Conservation (phyloP, 805 yeast species). For the Suhomyces sp. region DNA sequence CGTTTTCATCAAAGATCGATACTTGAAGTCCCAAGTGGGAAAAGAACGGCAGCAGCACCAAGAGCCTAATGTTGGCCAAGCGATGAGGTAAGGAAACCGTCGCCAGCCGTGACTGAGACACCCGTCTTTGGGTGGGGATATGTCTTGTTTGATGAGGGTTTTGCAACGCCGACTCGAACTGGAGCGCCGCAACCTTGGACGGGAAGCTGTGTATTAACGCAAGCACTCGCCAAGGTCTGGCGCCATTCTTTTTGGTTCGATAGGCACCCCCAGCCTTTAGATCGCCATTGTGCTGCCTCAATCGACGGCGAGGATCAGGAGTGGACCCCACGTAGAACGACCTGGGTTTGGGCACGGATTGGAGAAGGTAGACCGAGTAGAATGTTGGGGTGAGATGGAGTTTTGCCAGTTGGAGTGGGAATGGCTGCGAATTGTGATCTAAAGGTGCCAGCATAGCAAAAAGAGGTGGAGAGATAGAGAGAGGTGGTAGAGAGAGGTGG, state of each 20-base stretch:
- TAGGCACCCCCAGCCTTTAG: slow-evolving; percentile 65
- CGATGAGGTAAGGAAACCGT: slow-evolving; percentile 46
- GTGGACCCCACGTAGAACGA: slow-evolving; percentile 81
- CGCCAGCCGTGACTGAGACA: slow-evolving; percentile 35
- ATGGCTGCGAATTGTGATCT: too few relatives aligned
- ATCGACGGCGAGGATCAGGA: slow-evolving; percentile 65
- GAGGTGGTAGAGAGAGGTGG: too few relatives aligned
- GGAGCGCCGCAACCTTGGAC: slow-evolving; percentile 64
- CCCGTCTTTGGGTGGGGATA: slow-evolving; percentile 40
- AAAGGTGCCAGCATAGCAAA: too few relatives aligned
- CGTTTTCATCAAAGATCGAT: slow-evolving; percentile 35
- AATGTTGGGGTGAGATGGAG: slow-evolving; percentile 31
- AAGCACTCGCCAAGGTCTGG: slow-evolving; percentile 74
- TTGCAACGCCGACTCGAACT: slow-evolving; percentile 83
- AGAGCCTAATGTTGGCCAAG: slow-evolving; percentile 46
- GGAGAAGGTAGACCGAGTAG: slow-evolving; percentile 71
- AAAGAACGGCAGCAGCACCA: slow-evolving; percentile 47
- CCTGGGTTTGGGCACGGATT: slow-evolving; percentile 54
- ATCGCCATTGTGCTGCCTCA: slow-evolving; percentile 79
- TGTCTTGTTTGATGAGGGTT: slow-evolving; percentile 68
- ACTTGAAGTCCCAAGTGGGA: slow-evolving; percentile 45
- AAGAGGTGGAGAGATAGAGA: too few relatives aligned
- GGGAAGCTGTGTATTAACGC: slow-evolving; percentile 71
- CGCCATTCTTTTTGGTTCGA: slow-evolving; percentile 54
- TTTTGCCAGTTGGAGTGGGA: too few relatives aligned